Percentiles rank a stretch among this genome's conserved stretches.
phyloP scores from a whole-genome alignment of 2,329 filamentous ascomycete genomes.

The Colletotrichum sp. region DNA sequence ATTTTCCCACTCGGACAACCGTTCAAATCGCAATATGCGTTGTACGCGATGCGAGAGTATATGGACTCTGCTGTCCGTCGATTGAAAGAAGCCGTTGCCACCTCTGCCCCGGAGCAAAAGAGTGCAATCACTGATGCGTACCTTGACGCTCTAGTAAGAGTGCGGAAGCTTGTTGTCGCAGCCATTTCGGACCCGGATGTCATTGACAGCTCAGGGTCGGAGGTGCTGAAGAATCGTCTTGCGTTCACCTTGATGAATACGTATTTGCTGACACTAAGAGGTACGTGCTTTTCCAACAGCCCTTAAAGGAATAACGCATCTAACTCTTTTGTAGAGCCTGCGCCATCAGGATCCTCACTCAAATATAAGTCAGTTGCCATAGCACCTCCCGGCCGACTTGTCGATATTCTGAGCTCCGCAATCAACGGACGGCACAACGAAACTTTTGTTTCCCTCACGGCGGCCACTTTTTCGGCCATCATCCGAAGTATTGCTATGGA shows the following conservation, averaged over 20 bases:
- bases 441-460: conserved; percentile 23
- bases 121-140: conserved; percentile 29
- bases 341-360: neutral
- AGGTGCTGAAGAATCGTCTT: conserved; percentile 52
- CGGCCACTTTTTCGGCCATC: conserved; percentile 41
- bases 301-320: neutral
- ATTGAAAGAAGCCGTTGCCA: conserved; percentile 15
- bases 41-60: conserved; percentile 70
- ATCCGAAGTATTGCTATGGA: conserved; percentile 44
- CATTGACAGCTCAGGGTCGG: conserved; percentile 29
- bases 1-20: conserved; percentile 73
- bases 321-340: conserved; percentile 28
- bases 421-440: conserved; percentile 6
- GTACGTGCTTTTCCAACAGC: conserved; percentile 35
- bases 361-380: conserved; percentile 25
- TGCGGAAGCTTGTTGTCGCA: conserved; percentile 62
- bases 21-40: conserved; percentile 76
- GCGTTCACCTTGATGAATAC: conserved; percentile 61
- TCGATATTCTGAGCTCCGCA: conserved; percentile 30
- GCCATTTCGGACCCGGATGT: conserved; percentile 18
- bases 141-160: conserved; percentile 43
- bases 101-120: neutral
- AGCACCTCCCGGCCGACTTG: conserved; percentile 27
- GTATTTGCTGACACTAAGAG: conserved; percentile 59
- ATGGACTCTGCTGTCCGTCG: conserved; percentile 49